Conservation (phyloP, 2,329 filamentous ascomycete species). For the Clonostachys byssicola region DNA sequence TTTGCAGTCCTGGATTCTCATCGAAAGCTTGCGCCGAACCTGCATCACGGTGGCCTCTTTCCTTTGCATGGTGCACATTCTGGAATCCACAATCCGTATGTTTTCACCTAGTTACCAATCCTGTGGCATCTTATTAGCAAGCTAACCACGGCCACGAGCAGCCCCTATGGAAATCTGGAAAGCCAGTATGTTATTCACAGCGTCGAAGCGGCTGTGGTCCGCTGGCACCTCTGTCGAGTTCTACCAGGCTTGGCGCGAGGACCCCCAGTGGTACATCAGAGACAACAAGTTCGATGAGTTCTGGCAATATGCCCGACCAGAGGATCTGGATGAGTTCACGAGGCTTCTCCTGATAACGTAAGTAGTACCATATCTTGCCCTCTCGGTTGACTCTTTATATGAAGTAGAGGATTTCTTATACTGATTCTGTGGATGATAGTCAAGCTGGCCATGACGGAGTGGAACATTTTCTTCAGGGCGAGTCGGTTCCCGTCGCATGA, state of each 20-base stretch:
- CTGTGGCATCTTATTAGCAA: not conserved
- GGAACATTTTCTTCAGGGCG: constrained; percentile 27
- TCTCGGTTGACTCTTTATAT: not conserved
- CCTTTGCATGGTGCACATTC: constrained; percentile 23
- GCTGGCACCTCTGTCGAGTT: constrained; percentile 33
- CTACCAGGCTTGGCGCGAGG: constrained; percentile 36
- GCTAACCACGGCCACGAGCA: not conserved
- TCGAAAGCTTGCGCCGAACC: constrained; percentile 34
- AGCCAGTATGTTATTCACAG: constrained; percentile 18
- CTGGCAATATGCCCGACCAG: constrained; percentile 26
- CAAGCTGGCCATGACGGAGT: constrained; percentile 27
- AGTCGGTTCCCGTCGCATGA: constrained; percentile 1
- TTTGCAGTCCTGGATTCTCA: constrained; percentile 31
- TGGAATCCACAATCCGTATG: constrained; percentile 24
- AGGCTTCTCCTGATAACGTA: constrained; percentile 28
- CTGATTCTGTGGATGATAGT: constrained; percentile 7
- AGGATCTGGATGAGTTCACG: constrained; percentile 33
- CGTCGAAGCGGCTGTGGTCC: constrained; percentile 37
- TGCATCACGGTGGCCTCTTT: constrained; percentile 23
- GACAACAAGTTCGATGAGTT: constrained; percentile 27
- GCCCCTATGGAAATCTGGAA: not conserved
- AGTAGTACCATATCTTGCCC: constrained; percentile 9
- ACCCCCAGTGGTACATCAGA: constrained; percentile 28
- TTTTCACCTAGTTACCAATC: constrained; percentile 10
- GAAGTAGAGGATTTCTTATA: not conserved